Evolutionary conservation across 192 early-diverging fungal genomes (phyloP).

Genomic region (Chytriomyces sp.): DNA sequence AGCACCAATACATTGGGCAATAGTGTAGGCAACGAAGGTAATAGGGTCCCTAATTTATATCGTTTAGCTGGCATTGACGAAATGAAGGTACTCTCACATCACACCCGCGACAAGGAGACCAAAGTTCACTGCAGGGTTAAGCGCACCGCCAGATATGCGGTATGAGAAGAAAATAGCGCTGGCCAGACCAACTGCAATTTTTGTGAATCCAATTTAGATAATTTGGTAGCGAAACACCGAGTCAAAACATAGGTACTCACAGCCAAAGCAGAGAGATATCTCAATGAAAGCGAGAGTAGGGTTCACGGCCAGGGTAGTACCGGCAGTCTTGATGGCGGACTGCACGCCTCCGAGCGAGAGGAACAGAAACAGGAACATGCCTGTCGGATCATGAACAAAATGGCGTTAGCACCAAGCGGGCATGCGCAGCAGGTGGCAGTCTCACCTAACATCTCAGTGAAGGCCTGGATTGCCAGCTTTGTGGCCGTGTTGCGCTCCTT

Average conservation of each 20-base stretch:
- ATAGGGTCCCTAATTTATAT: conserved; percentile 13
- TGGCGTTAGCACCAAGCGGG: neutral
- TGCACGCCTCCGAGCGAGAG: conserved; percentile 30
- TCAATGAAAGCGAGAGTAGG: conserved; percentile 21
- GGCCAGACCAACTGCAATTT: conserved; percentile 46
- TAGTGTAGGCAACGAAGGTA: conserved; percentile 48
- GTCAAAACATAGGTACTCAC: conserved; percentile 1
- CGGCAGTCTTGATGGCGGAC: conserved; percentile 3
- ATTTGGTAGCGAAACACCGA: neutral
- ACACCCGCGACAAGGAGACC: conserved; percentile 55
- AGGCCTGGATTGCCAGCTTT: conserved; percentile 16
- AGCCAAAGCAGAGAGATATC: conserved; percentile 20
- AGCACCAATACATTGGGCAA: conserved; percentile 60
- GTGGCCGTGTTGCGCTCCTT: neutral
- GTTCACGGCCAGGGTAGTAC: conserved; percentile 4
- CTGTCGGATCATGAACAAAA: neutral
- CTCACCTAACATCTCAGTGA: conserved; percentile 19
- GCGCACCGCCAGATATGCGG: conserved; percentile 57
- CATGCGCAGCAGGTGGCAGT: neutral
- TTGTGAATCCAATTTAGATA: neutral
- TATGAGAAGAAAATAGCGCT: conserved; percentile 49
- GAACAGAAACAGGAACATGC: conserved; percentile 40
- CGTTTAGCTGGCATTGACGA: neutral
- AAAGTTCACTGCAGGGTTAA: conserved; percentile 67
- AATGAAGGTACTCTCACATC: conserved; percentile 16